Conservation (phyloP, 2,329 filamentous ascomycete genomes). For the Botrytis aclada region DNA sequence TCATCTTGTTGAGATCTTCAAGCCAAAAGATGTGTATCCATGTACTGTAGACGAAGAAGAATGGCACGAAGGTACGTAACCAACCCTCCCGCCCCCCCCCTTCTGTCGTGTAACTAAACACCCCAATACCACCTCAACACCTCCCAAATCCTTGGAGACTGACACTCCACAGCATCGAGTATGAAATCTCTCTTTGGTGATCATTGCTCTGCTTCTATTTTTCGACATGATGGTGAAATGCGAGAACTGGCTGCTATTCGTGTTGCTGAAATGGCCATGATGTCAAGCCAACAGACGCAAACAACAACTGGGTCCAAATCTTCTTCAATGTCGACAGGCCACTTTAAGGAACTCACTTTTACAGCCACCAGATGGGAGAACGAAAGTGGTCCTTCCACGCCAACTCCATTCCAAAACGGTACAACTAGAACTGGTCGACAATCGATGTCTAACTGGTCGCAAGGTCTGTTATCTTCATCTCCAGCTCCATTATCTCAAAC, state of each 20-base stretch:
- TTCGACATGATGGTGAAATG: constrained; percentile 65
- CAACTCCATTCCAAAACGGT: not conserved
- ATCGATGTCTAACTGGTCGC: not conserved
- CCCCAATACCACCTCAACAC: too few relatives aligned
- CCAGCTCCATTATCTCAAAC: not conserved
- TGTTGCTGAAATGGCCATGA: not conserved
- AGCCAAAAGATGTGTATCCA: constrained; percentile 74
- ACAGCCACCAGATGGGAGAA: not conserved
- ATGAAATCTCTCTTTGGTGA: constrained; percentile 70
- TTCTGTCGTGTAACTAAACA: not conserved
- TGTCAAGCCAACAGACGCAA: constrained; percentile 9
- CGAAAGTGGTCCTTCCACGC: not conserved
- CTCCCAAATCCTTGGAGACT: not conserved
- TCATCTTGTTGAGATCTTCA: constrained; percentile 63
- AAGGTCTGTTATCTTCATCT: not conserved
- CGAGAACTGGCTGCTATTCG: constrained; percentile 30
- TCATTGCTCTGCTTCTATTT: constrained; percentile 58
- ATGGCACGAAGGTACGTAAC: constrained; percentile 55
- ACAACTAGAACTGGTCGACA: not conserved
- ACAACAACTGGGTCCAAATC: not conserved
- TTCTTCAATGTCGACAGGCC: not conserved
- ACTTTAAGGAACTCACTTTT: not conserved
- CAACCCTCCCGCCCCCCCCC: not conserved
- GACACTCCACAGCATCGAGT: constrained; percentile 45
- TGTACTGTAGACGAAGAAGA: constrained; percentile 66